Conservation (phyloP, 805 yeast species). For the Starmera pachycereana region DNA sequence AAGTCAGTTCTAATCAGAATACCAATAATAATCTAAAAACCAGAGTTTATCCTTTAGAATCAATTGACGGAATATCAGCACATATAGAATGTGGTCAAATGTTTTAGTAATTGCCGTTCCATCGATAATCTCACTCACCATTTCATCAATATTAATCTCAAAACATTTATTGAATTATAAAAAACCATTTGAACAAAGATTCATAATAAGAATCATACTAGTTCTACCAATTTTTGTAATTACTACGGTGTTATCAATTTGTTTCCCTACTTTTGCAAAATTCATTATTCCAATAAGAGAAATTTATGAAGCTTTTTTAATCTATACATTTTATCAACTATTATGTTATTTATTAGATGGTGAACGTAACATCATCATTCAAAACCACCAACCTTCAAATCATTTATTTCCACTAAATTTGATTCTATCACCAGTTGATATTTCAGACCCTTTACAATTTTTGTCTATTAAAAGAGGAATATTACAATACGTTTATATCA, state of each 20-base stretch:
- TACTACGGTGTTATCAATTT: slow-evolving; percentile 52
- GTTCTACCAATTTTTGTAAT: slow-evolving; percentile 76
- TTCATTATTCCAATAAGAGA: slow-evolving; percentile 72
- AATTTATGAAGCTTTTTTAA: slow-evolving; percentile 91
- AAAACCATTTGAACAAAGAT: slow-evolving; percentile 80
- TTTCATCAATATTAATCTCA: slow-evolving; percentile 31
- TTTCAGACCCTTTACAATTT: slow-evolving; percentile 78
- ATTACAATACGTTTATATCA: slow-evolving; percentile 90
- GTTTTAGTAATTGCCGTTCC: no score
- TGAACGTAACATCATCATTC: slow-evolving; percentile 61
- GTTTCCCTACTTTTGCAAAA: slow-evolving; percentile 32
- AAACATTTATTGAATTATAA: slow-evolving; percentile 65
- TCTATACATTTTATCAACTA: slow-evolving; percentile 82
- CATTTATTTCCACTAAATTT: slow-evolving; percentile 49
- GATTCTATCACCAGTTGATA: slow-evolving; percentile 54
- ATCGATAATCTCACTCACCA: no score
- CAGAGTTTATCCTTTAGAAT: no score
- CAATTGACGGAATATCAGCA: no score
- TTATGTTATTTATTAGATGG: slow-evolving; percentile 85
- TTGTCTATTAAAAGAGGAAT: slow-evolving; percentile 73
- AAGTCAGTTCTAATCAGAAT: not conserved
- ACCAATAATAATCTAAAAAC: no score
- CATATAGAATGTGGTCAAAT: no score
- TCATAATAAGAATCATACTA: slow-evolving; percentile 70
- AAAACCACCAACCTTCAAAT: slow-evolving; percentile 60